Base-by-base conservation (phyloP, 2,329 filamentous ascomycete species). In the Phyllosticta capitalensis region DNA sequence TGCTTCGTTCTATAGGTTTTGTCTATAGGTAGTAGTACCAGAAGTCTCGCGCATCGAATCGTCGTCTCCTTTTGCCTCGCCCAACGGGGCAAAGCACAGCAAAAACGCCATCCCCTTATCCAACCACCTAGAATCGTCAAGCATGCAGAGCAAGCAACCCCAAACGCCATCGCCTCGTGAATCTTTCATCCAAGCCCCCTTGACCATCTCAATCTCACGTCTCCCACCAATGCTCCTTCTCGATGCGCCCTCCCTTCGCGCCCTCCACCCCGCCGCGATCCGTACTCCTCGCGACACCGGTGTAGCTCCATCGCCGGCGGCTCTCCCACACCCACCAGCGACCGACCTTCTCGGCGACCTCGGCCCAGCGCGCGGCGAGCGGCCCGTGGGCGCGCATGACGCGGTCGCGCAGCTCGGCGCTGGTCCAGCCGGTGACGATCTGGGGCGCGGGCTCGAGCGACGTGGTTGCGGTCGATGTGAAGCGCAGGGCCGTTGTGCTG, bases 261-360 rank as follows among this genome's bases (percentile, higher is more conserved):
- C 66, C 63, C 21, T 63, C 63, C 5, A 26, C 56, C 3, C 63
- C 61, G 7, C 64, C 61, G 20, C 66, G 61, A 63, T 68, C 66
- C 33, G 64, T 64, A 21, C 65, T 64, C 53, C 65, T 61, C 1
- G 63, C 64, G 14, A 63, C 63, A 10, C 62, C 63, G 14, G 61
- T 55, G 54, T 67, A 68, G 3, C 63, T 56, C 67, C 67, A 68
- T 21, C 65, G 60, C 24, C 62, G 50, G 51, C 67, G 61, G 61
- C 65, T 62, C 63, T 76, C 74, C 59, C 66, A 63, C 14, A 72
- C 67, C 72, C 73, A 75, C 74, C 74, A 76, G 45, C 66, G 65
- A 3, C 68, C 69, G 28, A 75, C 67, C 52, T 71, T 66, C 9
- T 70, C 70, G 0, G 73, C 74, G 24, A 75, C 68, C 10, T 61